A percentile compares a stretch with the other conserved stretches of the same genome.
These are phyloP conservation scores for Eremochloa ophiuroides DNA, from an alignment of 176 grass and related monocot genomes.

Conservation along the genomic window DNA sequence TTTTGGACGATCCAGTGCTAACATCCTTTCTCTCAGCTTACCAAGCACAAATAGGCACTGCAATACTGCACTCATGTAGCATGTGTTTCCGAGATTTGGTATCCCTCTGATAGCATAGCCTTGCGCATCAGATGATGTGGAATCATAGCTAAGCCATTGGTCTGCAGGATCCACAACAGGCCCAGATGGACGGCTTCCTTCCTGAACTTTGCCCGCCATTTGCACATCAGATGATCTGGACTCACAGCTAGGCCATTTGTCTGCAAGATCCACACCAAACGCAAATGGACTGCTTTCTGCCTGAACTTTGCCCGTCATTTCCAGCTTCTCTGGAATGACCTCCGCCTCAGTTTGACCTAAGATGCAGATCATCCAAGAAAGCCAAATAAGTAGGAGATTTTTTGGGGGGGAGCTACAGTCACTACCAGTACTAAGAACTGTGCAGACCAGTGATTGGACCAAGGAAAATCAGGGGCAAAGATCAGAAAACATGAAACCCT, in stretches of 20 bases:
- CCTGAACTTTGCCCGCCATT: neutral
- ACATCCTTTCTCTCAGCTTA: conserved; percentile 45
- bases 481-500: neutral
- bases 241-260: neutral
- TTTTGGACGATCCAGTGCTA: conserved; percentile 20
- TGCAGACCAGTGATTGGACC: neutral
- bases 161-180: neutral
- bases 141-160: neutral
- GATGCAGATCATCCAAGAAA: neutral
- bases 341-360: neutral
- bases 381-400: neutral
- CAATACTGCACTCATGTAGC: conserved; percentile 57
- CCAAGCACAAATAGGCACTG: conserved; percentile 78
- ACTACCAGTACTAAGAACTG: neutral
- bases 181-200: neutral
- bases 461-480: neutral
- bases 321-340: neutral
- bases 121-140: neutral
- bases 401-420: neutral
- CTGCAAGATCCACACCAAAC: neutral
- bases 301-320: neutral
- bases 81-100: neutral
- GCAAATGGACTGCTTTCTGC: neutral
- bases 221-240: neutral
- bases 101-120: conserved; percentile 25